Evolutionary conservation across 208 protist genomes (phyloP).

Genomic region (Jaenimonas drosophilae): DNA sequence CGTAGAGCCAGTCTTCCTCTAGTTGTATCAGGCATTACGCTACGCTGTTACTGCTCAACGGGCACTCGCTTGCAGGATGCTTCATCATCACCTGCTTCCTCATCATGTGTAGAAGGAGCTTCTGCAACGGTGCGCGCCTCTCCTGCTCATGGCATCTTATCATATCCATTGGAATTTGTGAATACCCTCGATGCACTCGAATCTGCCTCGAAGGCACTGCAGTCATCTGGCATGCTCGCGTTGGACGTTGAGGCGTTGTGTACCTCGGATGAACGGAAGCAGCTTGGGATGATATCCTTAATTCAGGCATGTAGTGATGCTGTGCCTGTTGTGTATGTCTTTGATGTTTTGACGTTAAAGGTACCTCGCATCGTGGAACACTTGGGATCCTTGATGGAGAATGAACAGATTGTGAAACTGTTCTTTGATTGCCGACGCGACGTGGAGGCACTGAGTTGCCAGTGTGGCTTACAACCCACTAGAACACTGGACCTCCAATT

Average conservation of each 20-base stretch:
- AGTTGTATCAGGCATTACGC: not conserved
- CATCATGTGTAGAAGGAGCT: too few species aligned
- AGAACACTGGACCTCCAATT: slow-evolving; percentile 80
- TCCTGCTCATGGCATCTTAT: slow-evolving; percentile 17
- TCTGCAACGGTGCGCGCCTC: too few species aligned
- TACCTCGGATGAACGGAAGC: slow-evolving; percentile 22
- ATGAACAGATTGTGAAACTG: slow-evolving; percentile 47
- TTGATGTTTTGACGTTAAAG: slow-evolving; percentile 75
- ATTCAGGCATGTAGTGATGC: slow-evolving; percentile 66
- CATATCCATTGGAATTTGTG: slow-evolving; percentile 63
- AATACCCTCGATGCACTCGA: slow-evolving; percentile 28
- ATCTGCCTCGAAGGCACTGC: slow-evolving; percentile 20
- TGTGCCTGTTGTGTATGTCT: slow-evolving; percentile 53
- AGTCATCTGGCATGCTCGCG: slow-evolving; percentile 30
- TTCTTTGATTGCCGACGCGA: slow-evolving; percentile 88
- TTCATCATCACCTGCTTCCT: too few species aligned
- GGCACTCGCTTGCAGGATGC: too few species aligned
- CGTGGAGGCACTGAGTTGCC: slow-evolving; percentile 75
- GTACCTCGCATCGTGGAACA: slow-evolving; percentile 14
- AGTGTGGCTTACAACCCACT: slow-evolving; percentile 46
- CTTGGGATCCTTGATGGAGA: slow-evolving; percentile 23
- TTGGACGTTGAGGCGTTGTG: slow-evolving; percentile 86
- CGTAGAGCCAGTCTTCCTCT: slow-evolving; percentile 2
- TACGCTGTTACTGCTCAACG: not conserved
- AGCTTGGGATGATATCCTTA: slow-evolving; percentile 76